Conservation (phyloP, 75 land plant species). For the Picea sitchensis region DNA sequence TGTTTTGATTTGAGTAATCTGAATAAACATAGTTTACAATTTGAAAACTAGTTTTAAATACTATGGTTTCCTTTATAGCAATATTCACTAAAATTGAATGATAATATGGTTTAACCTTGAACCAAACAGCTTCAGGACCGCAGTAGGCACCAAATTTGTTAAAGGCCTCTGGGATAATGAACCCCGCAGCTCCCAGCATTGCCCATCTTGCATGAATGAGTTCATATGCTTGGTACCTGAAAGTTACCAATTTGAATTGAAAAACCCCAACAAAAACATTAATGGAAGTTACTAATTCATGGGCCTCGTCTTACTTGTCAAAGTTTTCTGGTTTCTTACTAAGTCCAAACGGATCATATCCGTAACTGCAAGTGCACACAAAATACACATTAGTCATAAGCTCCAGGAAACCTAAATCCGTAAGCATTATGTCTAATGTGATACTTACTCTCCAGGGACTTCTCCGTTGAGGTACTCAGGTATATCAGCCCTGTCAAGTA, state of each 20-base stretch:
- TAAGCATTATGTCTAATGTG: neutral
- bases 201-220: conserved; percentile 98
- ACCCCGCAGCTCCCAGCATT: conserved; percentile 99
- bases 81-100: neutral
- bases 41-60: no score
- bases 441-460: conserved; percentile 95
- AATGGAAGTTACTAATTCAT: neutral
- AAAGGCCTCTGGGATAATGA: conserved; percentile 97
- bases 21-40: no score
- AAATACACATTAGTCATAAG: neutral
- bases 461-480: conserved; percentile 97
- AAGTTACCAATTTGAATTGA: neutral
- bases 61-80: no score
- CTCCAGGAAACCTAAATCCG: neutral
- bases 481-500: conserved; percentile 78
- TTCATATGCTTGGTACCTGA: conserved; percentile 93
- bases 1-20: no score
- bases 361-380: conserved; percentile 67
- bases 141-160: conserved; percentile 95
- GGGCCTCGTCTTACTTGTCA: conserved; percentile 60
- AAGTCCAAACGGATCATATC: conserved; percentile 97
- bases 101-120: conserved; percentile 66
- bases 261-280: neutral
- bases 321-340: conserved; percentile 96
- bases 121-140: conserved; percentile 99